Evolutionary conservation across 1,284 basidiomycete species (phyloP), one percentile per base, ranked within the genome.

Genomic region (Puccinia coronata): DNA sequence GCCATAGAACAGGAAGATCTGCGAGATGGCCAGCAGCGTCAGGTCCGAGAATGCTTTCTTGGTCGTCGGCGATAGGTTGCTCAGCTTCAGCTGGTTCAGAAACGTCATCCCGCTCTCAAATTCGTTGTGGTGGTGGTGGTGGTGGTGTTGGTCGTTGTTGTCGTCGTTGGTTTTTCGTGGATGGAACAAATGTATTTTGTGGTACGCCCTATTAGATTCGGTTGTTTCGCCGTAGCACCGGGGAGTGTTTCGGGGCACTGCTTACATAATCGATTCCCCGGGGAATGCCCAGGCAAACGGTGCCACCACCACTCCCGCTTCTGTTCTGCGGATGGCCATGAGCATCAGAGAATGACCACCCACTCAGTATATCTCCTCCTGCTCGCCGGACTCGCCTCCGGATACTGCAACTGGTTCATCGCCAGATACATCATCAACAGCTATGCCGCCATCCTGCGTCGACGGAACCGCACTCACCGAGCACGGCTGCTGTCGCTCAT

Each of bases 1-100:
- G 8, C 79, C 79, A 73, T 80, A 80, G 49, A 80, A 80, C n/a
- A 80, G 61, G 43, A 80, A 63, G 25, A 80, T 73, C 63, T 80
- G 79, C 8, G 79, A 80, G 41, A 80, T 73, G 12, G 79, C 79
- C 14, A 80, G 59, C 16, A 80, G 57, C 12, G 79, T 49, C 16
- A 80, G 39, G 36, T 80, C 79, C 6, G 79, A 73, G 39, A 80
- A 57, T n/a, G 70, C 70, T 34, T 80, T 80, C 53, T 80, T 80
- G 28, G 79, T 73, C 9, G 55, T 72, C 3, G 79, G 79, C 39
- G 79, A 80, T 34, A 73, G 65, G 59, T 71, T 80, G 28, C 49
- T 36, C 4, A 59, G 65, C 41, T 80, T 80, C 20, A 55, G 55
- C 36, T 80, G 77, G 25, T 25, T 71, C 28, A 80, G 43, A 34